Evolutionary conservation across 345 rosid genomes (phyloP).

Genomic region (Garcia nutans): DNA sequence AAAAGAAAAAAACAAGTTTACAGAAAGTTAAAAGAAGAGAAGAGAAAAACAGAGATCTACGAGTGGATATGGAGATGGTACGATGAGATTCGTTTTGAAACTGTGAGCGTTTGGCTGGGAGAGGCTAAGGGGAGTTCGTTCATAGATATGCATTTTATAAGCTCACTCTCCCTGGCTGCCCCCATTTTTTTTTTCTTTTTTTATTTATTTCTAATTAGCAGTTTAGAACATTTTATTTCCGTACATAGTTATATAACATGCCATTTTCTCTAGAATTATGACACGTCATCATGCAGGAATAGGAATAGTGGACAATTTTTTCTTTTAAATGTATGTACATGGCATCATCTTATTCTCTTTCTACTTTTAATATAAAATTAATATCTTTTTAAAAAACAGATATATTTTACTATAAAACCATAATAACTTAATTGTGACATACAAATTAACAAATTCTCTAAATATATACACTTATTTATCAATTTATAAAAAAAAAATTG

Average conservation of each 20-base stretch:
- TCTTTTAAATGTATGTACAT: too few relatives aligned
- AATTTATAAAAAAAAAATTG: too few relatives aligned
- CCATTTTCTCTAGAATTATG: neutral
- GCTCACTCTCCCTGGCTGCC: neutral
- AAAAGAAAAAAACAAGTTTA: neutral
- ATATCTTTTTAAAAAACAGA: too few relatives aligned
- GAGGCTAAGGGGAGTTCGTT: slow-evolving; percentile 4
- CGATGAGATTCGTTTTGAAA: slow-evolving; percentile 31
- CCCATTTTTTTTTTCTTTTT: neutral
- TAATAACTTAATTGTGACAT: too few relatives aligned
- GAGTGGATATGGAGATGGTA: slow-evolving; percentile 33
- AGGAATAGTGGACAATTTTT: too few relatives aligned
- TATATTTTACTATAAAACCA: too few relatives aligned
- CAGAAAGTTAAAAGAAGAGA: slow-evolving; percentile 8
- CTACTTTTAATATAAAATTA: too few relatives aligned
- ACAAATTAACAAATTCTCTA: too few relatives aligned
- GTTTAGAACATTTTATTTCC: neutral
- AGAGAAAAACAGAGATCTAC: slow-evolving; percentile 24
- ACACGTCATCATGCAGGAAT: too few relatives aligned
- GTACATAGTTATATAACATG: slow-evolving; percentile 1
- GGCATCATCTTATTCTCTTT: too few relatives aligned
- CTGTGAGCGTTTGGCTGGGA: neutral
- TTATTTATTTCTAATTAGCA: neutral
- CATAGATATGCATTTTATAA: slow-evolving; percentile 11
- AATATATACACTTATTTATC: too few relatives aligned